These are phyloP conservation scores for Coprinellus micaceus DNA, from an alignment of 768 basidiomycete genomes.

Conservation along the genomic window DNA sequence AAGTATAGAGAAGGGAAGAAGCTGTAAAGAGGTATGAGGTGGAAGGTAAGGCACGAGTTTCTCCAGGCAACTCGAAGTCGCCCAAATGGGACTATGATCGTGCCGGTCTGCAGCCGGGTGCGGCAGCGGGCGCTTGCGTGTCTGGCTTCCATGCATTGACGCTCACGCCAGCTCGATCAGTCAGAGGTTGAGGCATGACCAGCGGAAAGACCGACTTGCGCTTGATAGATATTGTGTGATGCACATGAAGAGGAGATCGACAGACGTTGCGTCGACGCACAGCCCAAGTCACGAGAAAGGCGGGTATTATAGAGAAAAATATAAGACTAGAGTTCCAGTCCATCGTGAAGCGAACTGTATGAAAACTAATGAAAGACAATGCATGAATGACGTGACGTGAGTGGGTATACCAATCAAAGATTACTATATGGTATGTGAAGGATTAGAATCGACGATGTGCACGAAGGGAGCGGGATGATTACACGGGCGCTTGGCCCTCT, in stretches of 20 bases:
- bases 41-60: too few species aligned
- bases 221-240: slow-evolving; percentile 13
- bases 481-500: slow-evolving; percentile 18
- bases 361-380: slow-evolving; percentile 13
- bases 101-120: too few species aligned
- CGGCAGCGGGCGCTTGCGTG: too few species aligned
- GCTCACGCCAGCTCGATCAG: neutral
- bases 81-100: too few species aligned
- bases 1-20: too few species aligned
- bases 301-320: slow-evolving; percentile 32
- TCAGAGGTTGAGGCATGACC: neutral
- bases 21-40: too few species aligned
- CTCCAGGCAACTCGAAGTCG: too few species aligned
- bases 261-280: slow-evolving; percentile 10
- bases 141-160: too few species aligned
- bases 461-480: slow-evolving; percentile 18
- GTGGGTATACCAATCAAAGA: slow-evolving; percentile 39
- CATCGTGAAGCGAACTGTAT: slow-evolving; percentile 24
- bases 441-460: slow-evolving; percentile 19
- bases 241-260: slow-evolving; percentile 9
- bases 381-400: slow-evolving; percentile 28
- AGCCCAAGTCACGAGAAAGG: slow-evolving; percentile 17
- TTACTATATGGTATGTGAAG: slow-evolving; percentile 15
- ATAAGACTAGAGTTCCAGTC: slow-evolving; percentile 30
- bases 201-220: slow-evolving; percentile 1